Evolutionary conservation across 306 rosid species (phyloP).

Genomic region (Lathyrus oleraceus): DNA sequence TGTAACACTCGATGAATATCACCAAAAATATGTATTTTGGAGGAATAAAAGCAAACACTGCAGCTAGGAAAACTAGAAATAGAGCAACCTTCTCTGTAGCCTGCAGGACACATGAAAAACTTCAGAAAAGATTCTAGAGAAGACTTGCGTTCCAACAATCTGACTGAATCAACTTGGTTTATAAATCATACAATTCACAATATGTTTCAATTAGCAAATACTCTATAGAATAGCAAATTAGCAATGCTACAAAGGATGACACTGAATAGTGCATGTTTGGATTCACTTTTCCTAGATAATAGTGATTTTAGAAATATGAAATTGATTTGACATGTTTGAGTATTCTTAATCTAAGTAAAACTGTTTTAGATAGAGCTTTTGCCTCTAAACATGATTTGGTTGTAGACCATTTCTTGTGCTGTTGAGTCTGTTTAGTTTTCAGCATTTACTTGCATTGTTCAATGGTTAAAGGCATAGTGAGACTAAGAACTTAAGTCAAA

Average conservation of each 20-base stretch:
- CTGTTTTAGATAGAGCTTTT: background rate
- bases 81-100: conserved; percentile 77
- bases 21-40: conserved; percentile 50
- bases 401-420: too few species aligned
- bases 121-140: background rate
- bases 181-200: conserved; percentile 1
- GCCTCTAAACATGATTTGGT: background rate
- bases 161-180: conserved; percentile 7
- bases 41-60: conserved; percentile 69
- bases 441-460: background rate
- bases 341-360: background rate
- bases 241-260: background rate
- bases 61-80: conserved; percentile 59
- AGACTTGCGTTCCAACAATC: conserved; percentile 9
- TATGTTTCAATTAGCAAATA: conserved; percentile 3
- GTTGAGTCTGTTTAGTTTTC: too few species aligned
- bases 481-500: background rate
- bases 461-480: background rate
- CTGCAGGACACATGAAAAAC: conserved; percentile 45
- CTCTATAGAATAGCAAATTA: too few species aligned
- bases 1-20: conserved; percentile 64
- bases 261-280: background rate
- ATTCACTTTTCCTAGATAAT: background rate
- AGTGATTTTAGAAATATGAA: background rate
- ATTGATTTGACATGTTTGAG: background rate